These are phyloP conservation scores for Macrolepiota fuliginosa DNA, from an alignment of 768 basidiomycete genomes.

Conservation along the genomic window DNA sequence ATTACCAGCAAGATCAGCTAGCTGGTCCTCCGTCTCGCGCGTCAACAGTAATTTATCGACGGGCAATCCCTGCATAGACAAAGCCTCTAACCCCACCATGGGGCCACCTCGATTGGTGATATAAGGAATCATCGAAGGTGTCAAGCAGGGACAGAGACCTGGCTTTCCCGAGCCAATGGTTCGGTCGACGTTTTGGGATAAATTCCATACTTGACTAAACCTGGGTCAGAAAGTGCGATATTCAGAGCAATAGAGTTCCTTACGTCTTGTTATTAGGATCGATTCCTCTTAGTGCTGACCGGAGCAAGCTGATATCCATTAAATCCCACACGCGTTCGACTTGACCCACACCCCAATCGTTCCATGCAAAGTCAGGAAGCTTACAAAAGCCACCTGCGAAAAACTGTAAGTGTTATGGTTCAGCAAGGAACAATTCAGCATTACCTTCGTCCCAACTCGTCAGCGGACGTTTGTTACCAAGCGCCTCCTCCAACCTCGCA, in stretches of 20 bases:
- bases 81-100: conserved; percentile 89
- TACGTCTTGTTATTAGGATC: conserved; percentile 91
- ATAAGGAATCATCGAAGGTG: conserved; percentile 96
- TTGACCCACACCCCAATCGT: conserved; percentile 90
- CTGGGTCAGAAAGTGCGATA: conserved; percentile 11
- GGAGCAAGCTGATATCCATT: conserved; percentile 87
- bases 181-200: conserved; percentile 95
- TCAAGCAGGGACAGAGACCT: conserved; percentile 91
- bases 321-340: conserved; percentile 95
- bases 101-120: conserved; percentile 95
- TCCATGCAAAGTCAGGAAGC: conserved; percentile 88
- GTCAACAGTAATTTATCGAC: conserved; percentile 90
- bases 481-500: conserved; percentile 76
- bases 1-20: conserved; percentile 93
- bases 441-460: conserved; percentile 94
- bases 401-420: conserved; percentile 1
- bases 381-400: conserved; percentile 74
- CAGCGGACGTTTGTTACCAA: conserved; percentile 82
- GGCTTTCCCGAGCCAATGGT: conserved; percentile 76
- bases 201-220: conserved; percentile 85
- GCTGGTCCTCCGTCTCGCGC: conserved; percentile 88
- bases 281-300: conserved; percentile 74
- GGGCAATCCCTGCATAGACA: conserved; percentile 93
- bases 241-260: conserved; percentile 24
- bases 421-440: conserved; percentile 15